These are phyloP conservation scores for Nothophaeocryptopus gaeumannii DNA, from an alignment of 2,329 filamentous ascomycete genomes.

Conservation along the genomic window DNA sequence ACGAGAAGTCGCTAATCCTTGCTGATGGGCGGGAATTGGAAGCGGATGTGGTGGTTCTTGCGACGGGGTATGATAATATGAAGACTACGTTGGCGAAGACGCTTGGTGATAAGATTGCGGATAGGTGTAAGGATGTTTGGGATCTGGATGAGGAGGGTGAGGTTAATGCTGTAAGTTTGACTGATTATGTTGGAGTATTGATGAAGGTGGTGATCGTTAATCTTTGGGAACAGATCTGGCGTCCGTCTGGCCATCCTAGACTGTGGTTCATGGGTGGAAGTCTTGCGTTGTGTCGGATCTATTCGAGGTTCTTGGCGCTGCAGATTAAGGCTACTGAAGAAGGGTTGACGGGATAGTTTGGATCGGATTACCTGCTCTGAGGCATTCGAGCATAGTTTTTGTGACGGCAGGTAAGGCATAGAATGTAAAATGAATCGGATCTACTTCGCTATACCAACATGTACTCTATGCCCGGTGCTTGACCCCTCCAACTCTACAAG, in stretches of 20 bases:
- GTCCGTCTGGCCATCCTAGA: constrained; percentile 39
- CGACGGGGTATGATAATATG: constrained; percentile 65
- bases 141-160: constrained; percentile 41
- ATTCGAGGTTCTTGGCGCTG: constrained; percentile 39
- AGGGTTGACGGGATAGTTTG: constrained; percentile 24
- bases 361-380: no score
- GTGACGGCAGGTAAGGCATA: no score
- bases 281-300: constrained; percentile 37
- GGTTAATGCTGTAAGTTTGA: constrained; percentile 27
- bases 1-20: constrained; percentile 40
- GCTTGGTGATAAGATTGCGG: constrained; percentile 61
- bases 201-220: background rate
- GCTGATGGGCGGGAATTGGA: constrained; percentile 56
- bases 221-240: constrained; percentile 35
- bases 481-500: no score
- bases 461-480: no score
- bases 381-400: no score
- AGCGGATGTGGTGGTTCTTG: constrained; percentile 60
- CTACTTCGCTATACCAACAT: no score
- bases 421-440: no score
- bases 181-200: background rate
- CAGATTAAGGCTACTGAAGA: constrained; percentile 44
- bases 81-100: constrained; percentile 59
- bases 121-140: constrained; percentile 52
- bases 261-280: constrained; percentile 44